Base-by-base conservation (phyloP, 179 eudicot species). In the Pouteria campechiana region DNA sequence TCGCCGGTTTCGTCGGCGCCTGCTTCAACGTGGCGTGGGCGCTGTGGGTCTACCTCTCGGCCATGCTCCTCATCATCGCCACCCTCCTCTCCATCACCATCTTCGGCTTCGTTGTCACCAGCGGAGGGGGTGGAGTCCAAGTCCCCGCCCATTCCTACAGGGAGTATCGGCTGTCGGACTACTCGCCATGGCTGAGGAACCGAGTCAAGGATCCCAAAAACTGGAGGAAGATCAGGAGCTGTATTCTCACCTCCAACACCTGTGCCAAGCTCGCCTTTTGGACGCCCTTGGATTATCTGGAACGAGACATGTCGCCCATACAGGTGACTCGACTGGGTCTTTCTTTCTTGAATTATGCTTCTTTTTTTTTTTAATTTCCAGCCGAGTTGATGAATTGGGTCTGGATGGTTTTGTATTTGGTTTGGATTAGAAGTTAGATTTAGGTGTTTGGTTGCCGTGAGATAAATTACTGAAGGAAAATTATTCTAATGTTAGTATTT, bases 21-120 rank as follows among this genome's bases (percentile, higher is more conserved):
- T 88, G 97, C 22, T 88, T 88, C 32, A 62, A 75, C 46, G 79
- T 88, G 0, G 71, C 94, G 3, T 88, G 97, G 76, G 94, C 88
- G 0, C 60, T 88, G 0, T 88, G 84, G 82, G 61, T 78, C 17
- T 88, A 88, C 54, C 30, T 88, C 7, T 63, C 65, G 18, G 46
- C 65, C 50, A 84, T 88, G 94, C 20, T 88, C 32, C 5, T 88
- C 29, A 54, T 84, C 6, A 84, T 84, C 0, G 62, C 63, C 3
- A 64, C 67, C 0, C 25, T 88, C 12, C 24, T 80, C 55, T 67
- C 53, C 0, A n/a, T 84, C 6, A 83, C 97, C 7, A 38, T 78
- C 0, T 88, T 88, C 12, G 94, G 97, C 25, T 83, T 83, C 49
- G 74, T 67, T 2, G 94, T 88, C 6, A 78, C 97, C 0, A 53